Conservation (phyloP, 2,329 filamentous ascomycete species). For the Trichophyton simii region DNA sequence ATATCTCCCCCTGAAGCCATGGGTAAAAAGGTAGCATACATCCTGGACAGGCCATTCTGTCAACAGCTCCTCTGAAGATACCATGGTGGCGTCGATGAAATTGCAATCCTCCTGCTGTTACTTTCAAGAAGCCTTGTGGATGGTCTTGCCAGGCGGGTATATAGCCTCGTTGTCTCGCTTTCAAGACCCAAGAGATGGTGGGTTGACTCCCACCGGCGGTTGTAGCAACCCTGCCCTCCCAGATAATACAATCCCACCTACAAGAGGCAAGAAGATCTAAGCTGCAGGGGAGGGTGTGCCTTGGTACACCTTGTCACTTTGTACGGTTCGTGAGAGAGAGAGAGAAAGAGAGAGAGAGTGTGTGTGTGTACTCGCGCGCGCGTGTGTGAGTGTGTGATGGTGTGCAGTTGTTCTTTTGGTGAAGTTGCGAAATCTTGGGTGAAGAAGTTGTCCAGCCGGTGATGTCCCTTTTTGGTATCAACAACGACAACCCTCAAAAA, state of each 20-base stretch:
- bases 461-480: not conserved
- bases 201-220: not conserved
- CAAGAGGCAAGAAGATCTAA: not conserved
- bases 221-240: not conserved
- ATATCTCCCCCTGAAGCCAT: not conserved
- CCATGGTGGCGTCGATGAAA: not conserved
- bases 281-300: too few species aligned
- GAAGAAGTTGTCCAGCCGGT: not conserved
- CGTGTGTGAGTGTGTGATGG: not conserved
- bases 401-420: not conserved
- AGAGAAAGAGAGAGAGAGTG: too few species aligned
- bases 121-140: not conserved
- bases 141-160: not conserved
- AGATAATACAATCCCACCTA: not conserved
- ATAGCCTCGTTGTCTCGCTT: not conserved
- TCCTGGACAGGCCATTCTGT: conserved; percentile 27
- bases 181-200: not conserved
- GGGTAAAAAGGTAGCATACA: conserved; percentile 16
- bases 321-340: not conserved
- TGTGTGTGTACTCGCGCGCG: not conserved
- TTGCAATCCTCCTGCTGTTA: not conserved
- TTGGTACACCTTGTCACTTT: not conserved
- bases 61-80: conserved; percentile 10
- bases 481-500: not conserved
- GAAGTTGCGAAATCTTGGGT: not conserved